Percentiles rank a stretch among this genome's conserved stretches.
Evolutionary conservation across 805 yeast genomes (phyloP).

Genomic region (Maudiozyma turicensis): DNA sequence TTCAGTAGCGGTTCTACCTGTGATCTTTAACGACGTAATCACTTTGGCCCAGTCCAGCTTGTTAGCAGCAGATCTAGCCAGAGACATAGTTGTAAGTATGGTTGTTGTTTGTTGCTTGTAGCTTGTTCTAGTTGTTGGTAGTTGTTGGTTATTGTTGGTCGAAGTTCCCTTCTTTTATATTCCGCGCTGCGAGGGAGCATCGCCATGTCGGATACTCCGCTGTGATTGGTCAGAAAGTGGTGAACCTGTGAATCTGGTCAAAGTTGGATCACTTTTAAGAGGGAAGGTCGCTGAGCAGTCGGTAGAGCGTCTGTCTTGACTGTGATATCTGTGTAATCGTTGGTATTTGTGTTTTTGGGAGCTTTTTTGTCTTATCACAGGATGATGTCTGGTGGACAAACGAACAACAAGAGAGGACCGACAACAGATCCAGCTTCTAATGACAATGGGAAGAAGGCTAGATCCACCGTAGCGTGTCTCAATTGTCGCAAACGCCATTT

Average conservation of each 20-base stretch:
- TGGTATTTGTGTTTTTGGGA: no score
- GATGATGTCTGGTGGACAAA: no score
- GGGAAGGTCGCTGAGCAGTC: no score
- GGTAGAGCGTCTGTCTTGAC: no score
- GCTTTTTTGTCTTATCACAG: no score
- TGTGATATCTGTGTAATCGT: no score
- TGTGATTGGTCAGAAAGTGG: no score
- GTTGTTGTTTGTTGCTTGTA: not conserved
- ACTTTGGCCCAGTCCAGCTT: conserved; percentile 95
- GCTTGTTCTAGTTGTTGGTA: not conserved
- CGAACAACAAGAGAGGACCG: no score
- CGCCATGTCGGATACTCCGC: no score
- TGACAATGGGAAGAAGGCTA: conserved; percentile 6
- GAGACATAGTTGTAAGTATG: conserved; percentile 17
- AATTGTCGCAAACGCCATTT: conserved; percentile 65
- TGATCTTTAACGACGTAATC: conserved; percentile 76
- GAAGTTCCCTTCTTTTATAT: not conserved
- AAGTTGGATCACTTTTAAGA: no score
- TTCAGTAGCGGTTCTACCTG: conserved; percentile 85
- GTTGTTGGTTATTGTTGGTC: not conserved
- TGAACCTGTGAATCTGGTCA: no score
- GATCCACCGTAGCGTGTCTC: conserved; percentile 37
- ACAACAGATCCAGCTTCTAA: not conserved
- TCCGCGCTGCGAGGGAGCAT: no score
- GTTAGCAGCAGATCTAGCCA: conserved; percentile 51